Percentiles rank a stretch among this genome's conserved stretches.
These are phyloP conservation scores for Escovopsis weberi DNA, from an alignment of 2,329 filamentous ascomycete genomes.

Conservation along the genomic window DNA sequence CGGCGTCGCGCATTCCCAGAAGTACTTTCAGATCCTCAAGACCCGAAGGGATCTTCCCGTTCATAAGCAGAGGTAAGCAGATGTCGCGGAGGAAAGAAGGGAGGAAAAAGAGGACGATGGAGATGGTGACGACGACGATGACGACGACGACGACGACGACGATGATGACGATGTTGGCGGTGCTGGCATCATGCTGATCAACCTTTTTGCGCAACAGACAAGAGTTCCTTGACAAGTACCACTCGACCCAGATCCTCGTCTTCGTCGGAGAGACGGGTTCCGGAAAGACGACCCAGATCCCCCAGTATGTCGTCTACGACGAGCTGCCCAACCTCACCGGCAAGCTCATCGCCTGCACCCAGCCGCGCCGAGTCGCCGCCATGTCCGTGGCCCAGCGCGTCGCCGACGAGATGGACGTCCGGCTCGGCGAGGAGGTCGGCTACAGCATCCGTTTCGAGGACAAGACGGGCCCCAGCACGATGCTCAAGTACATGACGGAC, in stretches of 20 bases:
- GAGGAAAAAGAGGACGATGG: no score
- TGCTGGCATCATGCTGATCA: neutral
- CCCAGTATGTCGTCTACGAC: slow-evolving; percentile 95
- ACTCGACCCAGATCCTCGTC: slow-evolving; percentile 87
- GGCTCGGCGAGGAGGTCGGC: slow-evolving; percentile 84
- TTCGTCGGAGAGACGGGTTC: slow-evolving; percentile 99
- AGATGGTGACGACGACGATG: no score
- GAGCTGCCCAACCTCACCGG: slow-evolving; percentile 74
- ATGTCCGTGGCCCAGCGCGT: slow-evolving; percentile 99
- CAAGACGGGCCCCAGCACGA: slow-evolving; percentile 72
- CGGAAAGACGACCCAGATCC: slow-evolving; percentile 97
- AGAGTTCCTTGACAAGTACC: slow-evolving; percentile 88
- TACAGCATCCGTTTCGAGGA: slow-evolving; percentile 99
- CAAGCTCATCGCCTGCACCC: slow-evolving; percentile 93
- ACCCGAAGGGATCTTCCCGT: slow-evolving; percentile 76
- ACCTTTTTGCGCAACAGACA: slow-evolving; percentile 34
- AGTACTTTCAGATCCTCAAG: slow-evolving; percentile 84
- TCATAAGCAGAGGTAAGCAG: slow-evolving; percentile 63
- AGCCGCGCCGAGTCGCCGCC: slow-evolving; percentile 91
- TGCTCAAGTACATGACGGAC: slow-evolving; percentile 99
- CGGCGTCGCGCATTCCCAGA: slow-evolving; percentile 55
- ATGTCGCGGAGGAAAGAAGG: neutral
- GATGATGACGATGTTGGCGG: no score
- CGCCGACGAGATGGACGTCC: slow-evolving; percentile 89
- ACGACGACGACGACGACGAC: no score